These are phyloP conservation scores for Penicillium maclennaniae DNA, from an alignment of 495 filamentous ascomycete species.

Conservation along the genomic window DNA sequence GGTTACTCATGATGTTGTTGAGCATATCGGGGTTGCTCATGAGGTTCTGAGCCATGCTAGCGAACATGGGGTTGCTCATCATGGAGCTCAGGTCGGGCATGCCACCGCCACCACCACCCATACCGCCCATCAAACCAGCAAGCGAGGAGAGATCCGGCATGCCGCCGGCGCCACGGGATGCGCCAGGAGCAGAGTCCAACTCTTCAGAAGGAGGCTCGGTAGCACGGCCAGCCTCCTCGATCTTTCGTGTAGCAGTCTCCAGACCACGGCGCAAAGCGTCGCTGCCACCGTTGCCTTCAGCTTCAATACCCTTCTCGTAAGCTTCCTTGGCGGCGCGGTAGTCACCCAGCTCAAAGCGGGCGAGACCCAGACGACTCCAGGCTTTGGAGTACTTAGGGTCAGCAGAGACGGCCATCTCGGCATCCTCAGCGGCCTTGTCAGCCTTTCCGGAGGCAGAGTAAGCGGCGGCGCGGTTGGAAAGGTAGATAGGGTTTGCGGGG, in stretches of 20 bases:
- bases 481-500: conserved; percentile 89
- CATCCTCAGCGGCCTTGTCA: conserved; percentile 74
- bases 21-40: conserved; percentile 95
- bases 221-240: conserved; percentile 63
- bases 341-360: conserved; percentile 85
- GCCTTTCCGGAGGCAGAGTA: conserved; percentile 78
- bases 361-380: conserved; percentile 88
- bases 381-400: conserved; percentile 96
- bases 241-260: conserved; percentile 80
- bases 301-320: conserved; percentile 87
- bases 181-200: conserved; percentile 42
- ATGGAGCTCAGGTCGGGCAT: conserved; percentile 81
- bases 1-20: conserved; percentile 88
- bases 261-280: conserved; percentile 85
- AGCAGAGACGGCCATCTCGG: conserved; percentile 76
- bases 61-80: conserved; percentile 98
- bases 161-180: conserved; percentile 54
- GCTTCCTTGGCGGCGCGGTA: conserved; percentile 90
- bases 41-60: conserved; percentile 90
- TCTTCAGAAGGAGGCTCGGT: conserved; percentile 49
- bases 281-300: conserved; percentile 86
- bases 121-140: conserved; percentile 67
- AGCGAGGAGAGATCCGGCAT: conserved; percentile 77
- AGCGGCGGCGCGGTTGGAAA: conserved; percentile 94
- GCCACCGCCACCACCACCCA: conserved; percentile 63